phyloP scores from a whole-genome alignment of 257 asterid species.

The Ajuga chamaepitys region DNA sequence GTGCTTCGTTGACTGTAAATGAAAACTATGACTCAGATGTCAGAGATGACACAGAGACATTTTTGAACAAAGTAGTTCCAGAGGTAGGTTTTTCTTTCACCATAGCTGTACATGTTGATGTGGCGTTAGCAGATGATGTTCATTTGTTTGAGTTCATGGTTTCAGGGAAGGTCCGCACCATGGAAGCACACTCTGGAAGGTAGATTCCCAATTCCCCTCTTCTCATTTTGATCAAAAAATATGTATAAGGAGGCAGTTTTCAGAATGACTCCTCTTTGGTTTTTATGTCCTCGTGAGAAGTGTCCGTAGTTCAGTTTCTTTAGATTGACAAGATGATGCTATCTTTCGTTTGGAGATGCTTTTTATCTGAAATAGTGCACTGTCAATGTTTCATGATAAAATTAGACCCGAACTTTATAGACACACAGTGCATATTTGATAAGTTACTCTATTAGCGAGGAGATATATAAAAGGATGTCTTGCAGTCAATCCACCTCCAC shows the following conservation, averaged over 20 bases:
- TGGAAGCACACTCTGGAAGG: slow-evolving; percentile 97
- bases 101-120: slow-evolving; percentile 3
- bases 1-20: slow-evolving; percentile 95
- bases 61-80: slow-evolving; percentile 76
- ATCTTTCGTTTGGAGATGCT: not conserved
- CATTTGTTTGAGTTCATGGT: slow-evolving; percentile 19
- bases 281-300: not conserved
- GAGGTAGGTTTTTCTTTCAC: slow-evolving; percentile 52
- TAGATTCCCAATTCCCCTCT: slow-evolving; percentile 13
- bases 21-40: slow-evolving; percentile 97
- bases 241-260: not conserved
- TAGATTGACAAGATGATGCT: not conserved
- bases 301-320: not conserved
- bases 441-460: not conserved
- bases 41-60: slow-evolving; percentile 84
- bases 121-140: slow-evolving; percentile 12
- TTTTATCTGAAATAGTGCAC: not conserved
- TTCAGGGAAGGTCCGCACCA: slow-evolving; percentile 85
- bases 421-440: not conserved
- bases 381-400: slow-evolving; percentile 1
- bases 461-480: not conserved
- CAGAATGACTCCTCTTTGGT: not conserved
- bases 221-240: not conserved
- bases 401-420: too few species aligned
- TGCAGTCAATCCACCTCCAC: too few species aligned